Percentiles rank a stretch among this genome's conserved stretches.
phyloP scores from a whole-genome alignment of 164 flowering plant species.

The Piper betle region DNA sequence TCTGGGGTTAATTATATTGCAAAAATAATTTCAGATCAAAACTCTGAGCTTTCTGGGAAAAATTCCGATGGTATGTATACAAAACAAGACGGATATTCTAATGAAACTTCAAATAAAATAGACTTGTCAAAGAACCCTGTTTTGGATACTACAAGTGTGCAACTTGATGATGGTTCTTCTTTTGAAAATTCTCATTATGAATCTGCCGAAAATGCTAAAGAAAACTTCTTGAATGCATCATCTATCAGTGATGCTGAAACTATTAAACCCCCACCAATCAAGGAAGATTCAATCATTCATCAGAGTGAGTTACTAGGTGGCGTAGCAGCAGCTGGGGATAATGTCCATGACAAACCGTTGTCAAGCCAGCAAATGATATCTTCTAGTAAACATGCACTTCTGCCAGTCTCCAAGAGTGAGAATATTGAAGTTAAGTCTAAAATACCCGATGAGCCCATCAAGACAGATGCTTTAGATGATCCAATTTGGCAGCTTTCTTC shows the following conservation, averaged over 20 bases:
- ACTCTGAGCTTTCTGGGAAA: neutral
- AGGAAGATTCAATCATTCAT: neutral
- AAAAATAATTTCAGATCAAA: neutral
- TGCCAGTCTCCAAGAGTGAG: neutral
- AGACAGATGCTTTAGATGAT: neutral
- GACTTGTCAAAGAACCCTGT: neutral
- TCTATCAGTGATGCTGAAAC: neutral
- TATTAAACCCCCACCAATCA: neutral
- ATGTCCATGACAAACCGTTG: neutral
- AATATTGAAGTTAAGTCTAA: neutral
- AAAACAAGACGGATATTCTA: neutral
- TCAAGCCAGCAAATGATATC: neutral
- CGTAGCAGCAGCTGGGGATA: neutral
- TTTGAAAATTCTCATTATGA: neutral
- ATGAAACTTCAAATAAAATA: neutral
- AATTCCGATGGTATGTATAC: neutral
- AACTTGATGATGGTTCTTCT: neutral
- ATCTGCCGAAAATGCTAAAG: neutral
- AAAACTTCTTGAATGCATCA: neutral
- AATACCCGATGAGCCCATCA: neutral
- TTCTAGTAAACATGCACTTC: neutral
- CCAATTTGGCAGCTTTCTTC: neutral
- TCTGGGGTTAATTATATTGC: neutral
- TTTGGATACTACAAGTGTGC: neutral
- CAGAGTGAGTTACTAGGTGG: neutral